Evolutionary conservation across 805 yeast genomes (phyloP).

Genomic region (Yarrowia bubula): DNA sequence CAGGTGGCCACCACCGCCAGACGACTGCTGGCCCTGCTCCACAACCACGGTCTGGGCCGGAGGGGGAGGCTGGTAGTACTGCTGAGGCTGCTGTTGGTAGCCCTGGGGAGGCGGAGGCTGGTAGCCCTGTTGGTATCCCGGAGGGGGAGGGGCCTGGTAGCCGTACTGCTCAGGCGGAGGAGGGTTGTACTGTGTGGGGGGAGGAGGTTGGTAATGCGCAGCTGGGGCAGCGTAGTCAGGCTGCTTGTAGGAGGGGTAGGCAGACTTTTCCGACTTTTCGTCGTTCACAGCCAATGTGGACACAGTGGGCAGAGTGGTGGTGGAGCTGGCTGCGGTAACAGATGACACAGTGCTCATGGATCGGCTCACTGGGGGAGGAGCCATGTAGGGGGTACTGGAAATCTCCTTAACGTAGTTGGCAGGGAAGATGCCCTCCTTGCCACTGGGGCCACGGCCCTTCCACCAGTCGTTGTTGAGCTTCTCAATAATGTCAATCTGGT

Average conservation of each 20-base stretch:
- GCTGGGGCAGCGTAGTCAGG: constrained; percentile 27
- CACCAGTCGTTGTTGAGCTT: constrained; percentile 87
- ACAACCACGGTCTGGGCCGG: constrained; percentile 29
- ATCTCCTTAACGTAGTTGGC: constrained; percentile 66
- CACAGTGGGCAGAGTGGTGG: neutral
- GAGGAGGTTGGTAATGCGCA: constrained; percentile 28
- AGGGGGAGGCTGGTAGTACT: constrained; percentile 34
- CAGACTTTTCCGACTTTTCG: constrained; percentile 10
- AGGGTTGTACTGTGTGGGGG: constrained; percentile 29
- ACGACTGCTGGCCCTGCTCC: constrained; percentile 32
- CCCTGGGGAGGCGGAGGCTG: constrained; percentile 38
- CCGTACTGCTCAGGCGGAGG: constrained; percentile 32
- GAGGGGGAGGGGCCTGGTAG: constrained; percentile 25
- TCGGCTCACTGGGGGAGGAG: constrained; percentile 31
- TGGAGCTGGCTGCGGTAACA: neutral
- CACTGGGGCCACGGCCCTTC: constrained; percentile 60
- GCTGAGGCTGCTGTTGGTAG: constrained; percentile 45
- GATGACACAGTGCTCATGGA: constrained; percentile 15
- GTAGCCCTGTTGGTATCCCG: constrained; percentile 29
- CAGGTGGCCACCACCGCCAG: constrained; percentile 29
- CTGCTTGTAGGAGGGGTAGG: constrained; percentile 23
- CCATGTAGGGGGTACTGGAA: constrained; percentile 2
- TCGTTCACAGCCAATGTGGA: neutral
- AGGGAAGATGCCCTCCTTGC: constrained; percentile 83
- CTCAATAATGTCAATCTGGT: constrained; percentile 65